Conservation (phyloP, 2,329 filamentous ascomycete genomes). For the Scedosporium dehoogii region DNA sequence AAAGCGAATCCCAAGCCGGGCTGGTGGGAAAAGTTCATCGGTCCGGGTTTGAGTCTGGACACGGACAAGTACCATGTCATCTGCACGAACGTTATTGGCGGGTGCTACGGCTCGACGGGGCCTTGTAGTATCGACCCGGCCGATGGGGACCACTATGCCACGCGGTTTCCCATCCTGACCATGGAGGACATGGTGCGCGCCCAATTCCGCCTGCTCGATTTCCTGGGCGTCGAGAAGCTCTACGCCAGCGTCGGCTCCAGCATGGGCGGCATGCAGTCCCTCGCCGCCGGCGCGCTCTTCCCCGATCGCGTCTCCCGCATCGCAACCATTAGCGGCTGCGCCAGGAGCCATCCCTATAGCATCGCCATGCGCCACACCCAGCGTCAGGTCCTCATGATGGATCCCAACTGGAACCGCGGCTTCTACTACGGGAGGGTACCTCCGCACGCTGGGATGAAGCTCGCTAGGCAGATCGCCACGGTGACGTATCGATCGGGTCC, state of each 20-base stretch:
- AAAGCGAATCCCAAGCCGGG: slow-evolving; percentile 74
- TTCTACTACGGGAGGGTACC: slow-evolving; percentile 87
- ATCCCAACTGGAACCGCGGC: slow-evolving; percentile 90
- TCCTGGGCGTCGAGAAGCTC: slow-evolving; percentile 64
- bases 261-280: slow-evolving; percentile 97
- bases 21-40: slow-evolving; percentile 99
- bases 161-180: slow-evolving; percentile 88
- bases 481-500: slow-evolving; percentile 95
- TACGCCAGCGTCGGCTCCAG: slow-evolving; percentile 91
- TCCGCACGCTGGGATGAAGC: slow-evolving; percentile 94
- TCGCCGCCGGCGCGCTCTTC: slow-evolving; percentile 78
- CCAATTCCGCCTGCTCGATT: slow-evolving; percentile 81
- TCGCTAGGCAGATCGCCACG: slow-evolving; percentile 92
- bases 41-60: slow-evolving; percentile 72
- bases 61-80: slow-evolving; percentile 89
- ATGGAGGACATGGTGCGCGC: slow-evolving; percentile 97
- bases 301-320: slow-evolving; percentile 72
- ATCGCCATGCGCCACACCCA: slow-evolving; percentile 98
- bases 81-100: slow-evolving; percentile 93
- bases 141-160: slow-evolving; percentile 82
- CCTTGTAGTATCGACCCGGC: slow-evolving; percentile 81
- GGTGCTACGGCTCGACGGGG: slow-evolving; percentile 92
- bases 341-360: slow-evolving; percentile 90
- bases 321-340: slow-evolving; percentile 86
- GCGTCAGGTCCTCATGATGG: slow-evolving; percentile 97